Conservation (phyloP, 2,329 filamentous ascomycete genomes). For the Westerdykella aurantiaca region DNA sequence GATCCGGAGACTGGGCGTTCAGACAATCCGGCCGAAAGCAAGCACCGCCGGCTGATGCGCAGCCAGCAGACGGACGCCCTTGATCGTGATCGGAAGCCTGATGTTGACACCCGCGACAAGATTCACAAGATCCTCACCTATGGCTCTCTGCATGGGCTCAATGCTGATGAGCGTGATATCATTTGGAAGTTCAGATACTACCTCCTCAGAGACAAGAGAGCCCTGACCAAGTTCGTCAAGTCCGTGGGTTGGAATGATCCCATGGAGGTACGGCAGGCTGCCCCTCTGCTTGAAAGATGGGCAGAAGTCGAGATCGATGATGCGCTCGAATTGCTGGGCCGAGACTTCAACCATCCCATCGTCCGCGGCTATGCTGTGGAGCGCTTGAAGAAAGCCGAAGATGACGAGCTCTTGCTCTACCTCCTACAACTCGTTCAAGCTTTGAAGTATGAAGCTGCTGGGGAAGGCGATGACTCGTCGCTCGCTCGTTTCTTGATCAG, state of each 20-base stretch:
- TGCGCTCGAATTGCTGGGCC: conserved; percentile 86
- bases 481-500: conserved; percentile 84
- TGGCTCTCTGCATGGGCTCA: conserved; percentile 82
- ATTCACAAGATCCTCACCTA: conserved; percentile 87
- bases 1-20: conserved; percentile 85
- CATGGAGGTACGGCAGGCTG: conserved; percentile 79
- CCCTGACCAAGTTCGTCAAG: conserved; percentile 95
- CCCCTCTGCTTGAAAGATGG: conserved; percentile 87
- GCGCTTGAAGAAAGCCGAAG: conserved; percentile 82
- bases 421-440: conserved; percentile 92
- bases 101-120: conserved; percentile 91
- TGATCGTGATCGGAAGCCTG: conserved; percentile 92
- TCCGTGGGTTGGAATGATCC: conserved; percentile 91
- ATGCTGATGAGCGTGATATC: conserved; percentile 86
- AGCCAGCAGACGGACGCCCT: conserved; percentile 90
- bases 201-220: conserved; percentile 76
- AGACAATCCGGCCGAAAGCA: conserved; percentile 92
- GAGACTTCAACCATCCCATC: conserved; percentile 80
- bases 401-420: conserved; percentile 85
- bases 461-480: conserved; percentile 71
- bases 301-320: conserved; percentile 96
- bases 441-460: conserved; percentile 61
- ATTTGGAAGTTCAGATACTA: conserved; percentile 98
- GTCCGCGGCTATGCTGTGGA: conserved; percentile 93
- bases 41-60: conserved; percentile 85